A percentile compares a stretch with the other conserved stretches of the same genome.
Conservation (phyloP, 2,329 filamentous ascomycete genomes). For the Thelonectria olida region DNA sequence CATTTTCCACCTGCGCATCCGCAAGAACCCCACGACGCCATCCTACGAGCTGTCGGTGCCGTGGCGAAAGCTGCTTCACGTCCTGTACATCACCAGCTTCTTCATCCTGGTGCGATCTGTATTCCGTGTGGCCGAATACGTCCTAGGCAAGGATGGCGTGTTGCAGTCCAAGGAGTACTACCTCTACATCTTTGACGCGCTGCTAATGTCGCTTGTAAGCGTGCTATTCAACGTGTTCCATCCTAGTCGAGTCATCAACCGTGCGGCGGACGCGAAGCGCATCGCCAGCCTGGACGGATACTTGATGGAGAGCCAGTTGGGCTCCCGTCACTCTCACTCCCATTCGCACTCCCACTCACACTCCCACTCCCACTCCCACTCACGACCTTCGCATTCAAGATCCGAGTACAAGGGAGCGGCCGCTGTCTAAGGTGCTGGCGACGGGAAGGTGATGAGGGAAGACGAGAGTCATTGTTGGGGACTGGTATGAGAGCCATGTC, state of each 20-base stretch:
- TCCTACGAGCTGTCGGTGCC: slow-evolving; percentile 38
- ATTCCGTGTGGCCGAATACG: slow-evolving; percentile 55
- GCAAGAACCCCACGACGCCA: slow-evolving; percentile 23
- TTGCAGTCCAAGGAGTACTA: slow-evolving; percentile 47
- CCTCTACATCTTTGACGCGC: slow-evolving; percentile 50
- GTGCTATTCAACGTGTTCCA: slow-evolving; percentile 41
- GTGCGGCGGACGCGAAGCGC: slow-evolving; percentile 26
- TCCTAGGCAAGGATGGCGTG: slow-evolving; percentile 45
- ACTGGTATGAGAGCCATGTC: background rate
- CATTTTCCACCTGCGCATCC: slow-evolving; percentile 53
- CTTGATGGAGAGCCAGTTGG: slow-evolving; percentile 35
- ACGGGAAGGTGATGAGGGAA: background rate
- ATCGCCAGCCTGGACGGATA: slow-evolving; percentile 37
- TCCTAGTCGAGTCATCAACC: slow-evolving; percentile 39
- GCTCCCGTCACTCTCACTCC: slow-evolving; percentile 5
- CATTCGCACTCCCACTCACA: slow-evolving; percentile 16
- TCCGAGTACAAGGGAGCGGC: slow-evolving; percentile 7
- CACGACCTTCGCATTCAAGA: slow-evolving; percentile 7
- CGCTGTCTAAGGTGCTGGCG: background rate
- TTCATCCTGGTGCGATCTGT: slow-evolving; percentile 53
- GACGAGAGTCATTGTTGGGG: background rate
- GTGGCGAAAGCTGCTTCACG: slow-evolving; percentile 42
- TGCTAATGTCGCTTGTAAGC: slow-evolving; percentile 44
- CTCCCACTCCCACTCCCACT: slow-evolving; percentile 5
- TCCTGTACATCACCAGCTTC: slow-evolving; percentile 39